These are phyloP conservation scores for Podaxis carcinomalis DNA, from an alignment of 768 basidiomycete genomes.

Conservation along the genomic window DNA sequence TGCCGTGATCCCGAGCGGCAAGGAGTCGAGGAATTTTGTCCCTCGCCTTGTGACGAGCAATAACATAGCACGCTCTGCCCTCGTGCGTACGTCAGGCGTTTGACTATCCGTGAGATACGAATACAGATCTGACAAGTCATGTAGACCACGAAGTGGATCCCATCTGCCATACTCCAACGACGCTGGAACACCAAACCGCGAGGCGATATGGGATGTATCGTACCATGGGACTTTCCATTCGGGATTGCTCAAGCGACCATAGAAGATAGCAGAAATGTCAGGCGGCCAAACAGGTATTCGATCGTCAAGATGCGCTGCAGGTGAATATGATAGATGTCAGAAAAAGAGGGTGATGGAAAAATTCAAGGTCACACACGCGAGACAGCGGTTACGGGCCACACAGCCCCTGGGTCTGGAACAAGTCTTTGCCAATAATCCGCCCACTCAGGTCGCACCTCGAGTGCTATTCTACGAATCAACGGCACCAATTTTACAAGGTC, in stretches of 20 bases:
- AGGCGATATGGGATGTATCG: slow-evolving; percentile 43
- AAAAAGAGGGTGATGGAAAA: slow-evolving; percentile 21
- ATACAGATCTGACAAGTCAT: slow-evolving; percentile 53
- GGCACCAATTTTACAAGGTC: slow-evolving; percentile 55
- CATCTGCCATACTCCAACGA: slow-evolving; percentile 60
- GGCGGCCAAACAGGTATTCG: slow-evolving; percentile 75
- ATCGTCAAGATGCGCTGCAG: slow-evolving; percentile 53
- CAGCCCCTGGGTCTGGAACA: slow-evolving; percentile 55
- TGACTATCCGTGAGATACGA: slow-evolving; percentile 53
- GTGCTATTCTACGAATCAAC: slow-evolving; percentile 58
- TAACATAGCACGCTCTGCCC: slow-evolving; percentile 63
- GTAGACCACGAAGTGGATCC: slow-evolving; percentile 54
- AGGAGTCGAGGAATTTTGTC: slow-evolving; percentile 42
- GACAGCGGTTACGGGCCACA: slow-evolving; percentile 43
- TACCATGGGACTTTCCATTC: slow-evolving; percentile 62
- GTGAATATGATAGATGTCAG: slow-evolving; percentile 38
- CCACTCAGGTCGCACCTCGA: slow-evolving; percentile 77
- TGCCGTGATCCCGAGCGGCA: slow-evolving; percentile 68
- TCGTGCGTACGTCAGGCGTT: slow-evolving; percentile 47
- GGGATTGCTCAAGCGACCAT: slow-evolving; percentile 55
- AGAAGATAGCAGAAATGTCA: slow-evolving; percentile 67
- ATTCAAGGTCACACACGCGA: slow-evolving; percentile 2
- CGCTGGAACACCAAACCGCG: slow-evolving; percentile 43
- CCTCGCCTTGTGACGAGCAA: slow-evolving; percentile 49
- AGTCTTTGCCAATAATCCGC: slow-evolving; percentile 89